Percentiles rank a stretch among this genome's conserved stretches.
These are phyloP conservation scores for Huntiella savannae DNA, from an alignment of 2,329 filamentous ascomycete genomes.

Conservation along the genomic window DNA sequence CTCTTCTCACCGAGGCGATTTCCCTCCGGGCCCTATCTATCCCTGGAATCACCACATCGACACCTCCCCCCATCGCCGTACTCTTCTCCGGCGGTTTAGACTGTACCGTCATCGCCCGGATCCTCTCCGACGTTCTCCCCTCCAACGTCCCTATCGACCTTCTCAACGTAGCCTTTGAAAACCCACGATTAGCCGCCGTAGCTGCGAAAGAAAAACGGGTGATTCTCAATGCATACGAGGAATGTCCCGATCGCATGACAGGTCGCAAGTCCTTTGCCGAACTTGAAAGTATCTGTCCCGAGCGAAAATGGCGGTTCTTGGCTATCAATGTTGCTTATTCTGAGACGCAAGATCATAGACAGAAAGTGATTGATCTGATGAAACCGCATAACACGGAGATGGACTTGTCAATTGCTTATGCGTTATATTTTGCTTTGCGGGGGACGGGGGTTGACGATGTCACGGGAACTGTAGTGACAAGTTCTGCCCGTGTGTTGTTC, in stretches of 20 bases:
- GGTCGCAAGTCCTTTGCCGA: conserved; percentile 67
- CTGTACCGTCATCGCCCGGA: conserved; percentile 68
- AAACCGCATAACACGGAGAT: conserved; percentile 94
- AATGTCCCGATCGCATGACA: conserved; percentile 78
- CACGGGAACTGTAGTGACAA: conserved; percentile 20
- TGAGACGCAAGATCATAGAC: conserved; percentile 50
- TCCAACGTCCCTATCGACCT: conserved; percentile 55
- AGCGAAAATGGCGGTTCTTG: conserved; percentile 64
- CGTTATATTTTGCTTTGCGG: conserved; percentile 84
- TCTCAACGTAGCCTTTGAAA: conserved; percentile 93
- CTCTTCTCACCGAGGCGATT: conserved; percentile 25
- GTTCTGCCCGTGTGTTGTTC: conserved; percentile 62
- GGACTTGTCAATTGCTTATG: conserved; percentile 86
- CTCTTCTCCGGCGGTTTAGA: conserved; percentile 91
- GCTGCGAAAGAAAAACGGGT: conserved; percentile 20
- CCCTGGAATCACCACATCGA: conserved; percentile 20
- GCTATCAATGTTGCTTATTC: conserved; percentile 62
- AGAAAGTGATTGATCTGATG: conserved; percentile 57
- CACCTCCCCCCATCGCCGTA: conserved; percentile 40
- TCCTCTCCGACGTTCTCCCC: conserved; percentile 61
- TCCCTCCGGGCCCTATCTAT: conserved; percentile 45
- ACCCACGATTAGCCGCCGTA: conserved; percentile 52
- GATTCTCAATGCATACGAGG: conserved; percentile 42
- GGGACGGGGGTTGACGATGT: conserved; percentile 33
- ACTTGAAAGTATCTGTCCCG: conserved; percentile 47